Conservation (phyloP, 441 rosid species). For the Cnidoscolus chayamansa region DNA sequence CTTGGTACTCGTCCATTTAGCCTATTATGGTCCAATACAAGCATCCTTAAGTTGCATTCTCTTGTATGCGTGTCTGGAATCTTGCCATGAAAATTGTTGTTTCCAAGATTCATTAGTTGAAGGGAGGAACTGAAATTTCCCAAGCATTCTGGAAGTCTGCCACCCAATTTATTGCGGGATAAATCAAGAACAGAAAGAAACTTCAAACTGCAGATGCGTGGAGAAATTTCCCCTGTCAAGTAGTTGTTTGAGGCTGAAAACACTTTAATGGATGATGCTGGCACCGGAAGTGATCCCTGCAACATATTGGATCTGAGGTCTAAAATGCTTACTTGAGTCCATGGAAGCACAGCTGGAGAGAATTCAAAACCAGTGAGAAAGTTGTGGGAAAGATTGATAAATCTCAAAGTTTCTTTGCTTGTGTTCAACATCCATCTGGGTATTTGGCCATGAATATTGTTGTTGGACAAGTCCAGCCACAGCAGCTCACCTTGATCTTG, state of each 20-base stretch:
- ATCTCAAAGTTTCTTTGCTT: background rate
- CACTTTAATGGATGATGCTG: conserved; percentile 5
- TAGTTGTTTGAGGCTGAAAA: background rate
- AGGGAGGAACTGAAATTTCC: conserved; percentile 9
- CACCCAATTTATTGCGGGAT: conserved; percentile 13
- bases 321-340: background rate
- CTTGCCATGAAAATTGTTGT: conserved; percentile 5
- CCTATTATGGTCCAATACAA: background rate
- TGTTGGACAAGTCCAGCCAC: conserved; percentile 8
- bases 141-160: conserved; percentile 12
- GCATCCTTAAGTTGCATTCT: conserved; percentile 10
- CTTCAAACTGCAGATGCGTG: conserved; percentile 4
- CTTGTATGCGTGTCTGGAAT: background rate
- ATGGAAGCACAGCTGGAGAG: background rate
- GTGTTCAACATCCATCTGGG: conserved; percentile 14
- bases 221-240: conserved; percentile 11
- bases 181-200: conserved; percentile 9
- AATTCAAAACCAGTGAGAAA: conserved; percentile 15
- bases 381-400: conserved; percentile 3
- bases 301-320: conserved; percentile 18
- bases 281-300: conserved; percentile 13
- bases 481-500: conserved; percentile 10
- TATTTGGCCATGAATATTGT: conserved; percentile 22
- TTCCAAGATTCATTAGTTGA: background rate
- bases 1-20: conserved; percentile 5